A percentile compares a stretch with the other conserved stretches of the same genome.
Evolutionary conservation across 2,329 filamentous ascomycete genomes (phyloP).

Genomic region (Nemania sp.): DNA sequence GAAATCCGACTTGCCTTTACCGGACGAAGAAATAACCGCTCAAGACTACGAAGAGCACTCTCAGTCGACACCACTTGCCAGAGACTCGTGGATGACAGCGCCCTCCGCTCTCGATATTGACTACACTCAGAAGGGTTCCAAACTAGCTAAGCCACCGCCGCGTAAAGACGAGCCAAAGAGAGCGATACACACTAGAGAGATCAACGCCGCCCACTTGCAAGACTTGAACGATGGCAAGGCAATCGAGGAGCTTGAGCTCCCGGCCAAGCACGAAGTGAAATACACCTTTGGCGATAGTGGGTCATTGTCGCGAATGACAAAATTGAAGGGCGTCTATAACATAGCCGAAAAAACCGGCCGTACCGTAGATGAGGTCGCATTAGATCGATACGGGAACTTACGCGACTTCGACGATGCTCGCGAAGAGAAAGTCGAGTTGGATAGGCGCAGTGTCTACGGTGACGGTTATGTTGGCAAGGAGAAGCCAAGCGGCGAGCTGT

Average conservation of each 20-base stretch:
- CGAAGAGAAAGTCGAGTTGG: conserved; percentile 90
- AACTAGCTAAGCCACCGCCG: conserved; percentile 57
- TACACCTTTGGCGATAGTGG: conserved; percentile 91
- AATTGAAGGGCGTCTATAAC: conserved; percentile 82
- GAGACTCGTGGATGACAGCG: conserved; percentile 95
- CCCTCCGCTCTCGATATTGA: conserved; percentile 83
- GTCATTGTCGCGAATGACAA: conserved; percentile 95
- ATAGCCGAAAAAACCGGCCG: conserved; percentile 74
- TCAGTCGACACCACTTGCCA: conserved; percentile 52
- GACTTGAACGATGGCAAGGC: conserved; percentile 62
- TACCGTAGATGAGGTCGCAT: conserved; percentile 79
- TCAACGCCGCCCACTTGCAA: conserved; percentile 71
- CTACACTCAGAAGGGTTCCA: conserved; percentile 68
- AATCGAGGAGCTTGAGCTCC: conserved; percentile 56
- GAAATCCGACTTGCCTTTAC: conserved; percentile 56
- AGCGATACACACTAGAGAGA: conserved; percentile 76
- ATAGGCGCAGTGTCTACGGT: conserved; percentile 81
- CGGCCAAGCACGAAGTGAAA: conserved; percentile 65
- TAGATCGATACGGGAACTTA: conserved; percentile 80
- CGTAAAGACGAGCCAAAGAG: conserved; percentile 66
- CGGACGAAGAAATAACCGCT: conserved; percentile 53
- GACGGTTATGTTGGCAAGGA: conserved; percentile 82
- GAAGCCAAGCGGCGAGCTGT: conserved; percentile 86
- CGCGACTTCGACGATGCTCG: conserved; percentile 88
- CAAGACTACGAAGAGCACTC: conserved; percentile 35